Evolutionary conservation across 768 basidiomycete species (phyloP).

Genomic region (Kwoniella botswanensis): DNA sequence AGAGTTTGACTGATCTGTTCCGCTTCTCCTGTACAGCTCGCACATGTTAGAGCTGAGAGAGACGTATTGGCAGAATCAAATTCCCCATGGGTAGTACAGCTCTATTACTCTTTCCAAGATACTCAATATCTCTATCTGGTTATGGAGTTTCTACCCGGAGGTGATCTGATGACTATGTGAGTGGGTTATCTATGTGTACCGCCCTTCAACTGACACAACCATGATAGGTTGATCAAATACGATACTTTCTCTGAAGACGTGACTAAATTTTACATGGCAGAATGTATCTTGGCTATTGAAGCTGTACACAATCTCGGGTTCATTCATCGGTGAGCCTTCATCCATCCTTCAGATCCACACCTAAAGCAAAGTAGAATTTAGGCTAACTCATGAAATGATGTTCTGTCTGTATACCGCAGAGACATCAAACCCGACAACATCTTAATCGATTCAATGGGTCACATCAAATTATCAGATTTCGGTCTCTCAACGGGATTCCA

Average conservation of each 20-base stretch:
- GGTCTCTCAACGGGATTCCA: constrained; percentile 99
- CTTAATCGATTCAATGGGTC: constrained; percentile 94
- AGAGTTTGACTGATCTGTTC: neutral
- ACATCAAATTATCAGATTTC: constrained; percentile 97
- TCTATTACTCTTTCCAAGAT: constrained; percentile 99
- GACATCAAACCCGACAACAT: constrained; percentile 99
- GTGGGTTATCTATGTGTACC: constrained; percentile 12
- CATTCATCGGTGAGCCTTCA: constrained; percentile 79
- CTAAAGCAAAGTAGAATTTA: too few relatives aligned
- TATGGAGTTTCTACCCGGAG: constrained; percentile 99
- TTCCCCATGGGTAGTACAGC: constrained; percentile 93
- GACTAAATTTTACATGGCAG: constrained; percentile 97
- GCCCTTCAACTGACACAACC: neutral
- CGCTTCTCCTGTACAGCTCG: constrained; percentile 66
- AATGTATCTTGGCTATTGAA: constrained; percentile 96
- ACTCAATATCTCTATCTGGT: constrained; percentile 88
- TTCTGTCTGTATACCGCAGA: constrained; percentile 61
- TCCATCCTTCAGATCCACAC: neutral
- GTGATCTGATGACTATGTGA: constrained; percentile 97
- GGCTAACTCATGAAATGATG: neutral
- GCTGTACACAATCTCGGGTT: constrained; percentile 96
- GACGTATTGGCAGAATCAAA: constrained; percentile 95
- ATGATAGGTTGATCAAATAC: constrained; percentile 81
- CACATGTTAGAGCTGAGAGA: constrained; percentile 96
- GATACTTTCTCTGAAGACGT: constrained; percentile 99